Evolutionary conservation across 1,139 yeast species (phyloP), one percentile per base, ranked within the genome.

Genomic region (Pichia cactophila): DNA sequence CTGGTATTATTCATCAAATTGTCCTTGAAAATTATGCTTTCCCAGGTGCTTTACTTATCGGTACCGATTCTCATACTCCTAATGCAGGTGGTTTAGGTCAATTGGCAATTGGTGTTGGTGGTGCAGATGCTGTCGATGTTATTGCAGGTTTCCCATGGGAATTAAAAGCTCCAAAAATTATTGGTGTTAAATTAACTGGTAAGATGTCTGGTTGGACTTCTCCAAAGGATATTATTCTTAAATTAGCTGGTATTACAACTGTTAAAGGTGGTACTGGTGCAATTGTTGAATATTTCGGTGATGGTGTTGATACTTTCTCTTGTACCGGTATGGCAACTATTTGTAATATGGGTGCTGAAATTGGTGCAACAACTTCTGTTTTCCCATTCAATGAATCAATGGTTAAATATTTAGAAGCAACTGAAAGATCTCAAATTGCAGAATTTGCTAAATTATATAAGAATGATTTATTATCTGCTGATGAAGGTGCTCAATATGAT

Each of bases 311-410:
- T 65, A 83, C 96, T 58, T 86, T 92, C 74, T 87, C 96, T 46
- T 89, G 96, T 76, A 90, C 98, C 58, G 98, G 98, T 81, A 90
- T 90, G 98, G 98, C 95, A 72, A 90, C 98, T 66, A 92, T 90
- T 74, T 90, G 98, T 83, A 90, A 90, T 74, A 90, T 90, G 98
- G 98, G 98, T 82, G 98, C 98, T 61, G 98, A 90, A 76, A 88
- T 90, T 63, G 98, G 98, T 78, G 98, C 97, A 56, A 90, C 98
- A 60, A 92, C 98, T 55, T 92, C 97, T 49, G 90, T 86, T 58
- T 92, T 92, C 95, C 98, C 98, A 72, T 89, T 76, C 83, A 88
- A 88, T 78, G 74, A 81, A 62, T 83, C 96, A 58, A 88, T 88
- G 96, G 82, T 74, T 68, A 86, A 85, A 59, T 92, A 87, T 77